Evolutionary conservation across 345 rosid species (phyloP).

Genomic region (Eucalyptus erythrocorys): DNA sequence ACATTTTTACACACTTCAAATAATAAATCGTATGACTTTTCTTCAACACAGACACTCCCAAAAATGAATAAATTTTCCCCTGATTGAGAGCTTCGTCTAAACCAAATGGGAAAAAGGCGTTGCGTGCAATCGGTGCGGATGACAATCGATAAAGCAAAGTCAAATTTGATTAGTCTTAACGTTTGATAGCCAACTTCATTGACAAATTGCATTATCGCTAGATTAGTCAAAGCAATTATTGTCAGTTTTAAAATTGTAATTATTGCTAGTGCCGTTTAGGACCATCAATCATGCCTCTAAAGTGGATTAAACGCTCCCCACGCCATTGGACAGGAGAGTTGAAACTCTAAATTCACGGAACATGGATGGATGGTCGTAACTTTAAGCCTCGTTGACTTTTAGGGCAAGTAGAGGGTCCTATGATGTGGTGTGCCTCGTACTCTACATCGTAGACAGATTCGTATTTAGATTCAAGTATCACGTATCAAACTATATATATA

Average conservation of each 20-base stretch:
- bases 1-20: neutral
- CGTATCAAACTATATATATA: too few species aligned
- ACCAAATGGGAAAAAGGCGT: neutral
- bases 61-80: neutral
- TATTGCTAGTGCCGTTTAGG: neutral
- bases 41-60: neutral
- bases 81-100: neutral
- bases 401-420: neutral
- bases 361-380: neutral
- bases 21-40: neutral
- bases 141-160: neutral
- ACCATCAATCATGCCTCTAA: neutral
- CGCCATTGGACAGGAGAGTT: neutral
- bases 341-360: accelerated
- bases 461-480: neutral
- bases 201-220: neutral
- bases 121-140: neutral
- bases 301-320: neutral
- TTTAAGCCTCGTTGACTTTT: neutral
- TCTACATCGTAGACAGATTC: neutral
- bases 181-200: neutral
- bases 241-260: too few species aligned
- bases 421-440: neutral
- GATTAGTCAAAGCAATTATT: neutral
- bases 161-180: neutral